These are phyloP conservation scores for Eimeria sp. DNA, from an alignment of 169 alveolate species.

Conservation along the genomic window DNA sequence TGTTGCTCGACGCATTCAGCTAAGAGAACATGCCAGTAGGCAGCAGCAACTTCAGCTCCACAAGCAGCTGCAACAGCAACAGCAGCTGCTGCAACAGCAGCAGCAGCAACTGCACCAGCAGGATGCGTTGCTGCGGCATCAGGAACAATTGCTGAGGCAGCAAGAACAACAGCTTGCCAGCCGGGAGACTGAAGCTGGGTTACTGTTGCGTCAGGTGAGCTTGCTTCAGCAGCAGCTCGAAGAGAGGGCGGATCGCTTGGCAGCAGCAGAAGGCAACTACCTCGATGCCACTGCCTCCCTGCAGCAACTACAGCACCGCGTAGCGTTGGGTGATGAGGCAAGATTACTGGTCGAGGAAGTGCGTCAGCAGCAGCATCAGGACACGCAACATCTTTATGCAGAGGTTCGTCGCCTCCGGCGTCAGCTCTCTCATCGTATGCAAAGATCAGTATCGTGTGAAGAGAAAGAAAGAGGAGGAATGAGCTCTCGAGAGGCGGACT, in stretches of 20 bases:
- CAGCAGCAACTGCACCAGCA: constrained; percentile 79
- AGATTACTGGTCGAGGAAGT: constrained; percentile 58
- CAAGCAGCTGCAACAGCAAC: constrained; percentile 75
- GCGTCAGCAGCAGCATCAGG: constrained; percentile 74
- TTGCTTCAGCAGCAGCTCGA: constrained; percentile 74
- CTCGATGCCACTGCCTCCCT: constrained; percentile 50
- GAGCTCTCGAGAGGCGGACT: not conserved
- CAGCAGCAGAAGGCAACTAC: constrained; percentile 74
- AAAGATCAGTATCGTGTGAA: not conserved
- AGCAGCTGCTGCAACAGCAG: constrained; percentile 78
- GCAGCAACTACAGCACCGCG: constrained; percentile 71
- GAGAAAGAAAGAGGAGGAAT: constrained; percentile 9
- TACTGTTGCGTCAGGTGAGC: constrained; percentile 68
- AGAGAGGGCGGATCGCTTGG: constrained; percentile 66
- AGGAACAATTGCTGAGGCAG: constrained; percentile 69
- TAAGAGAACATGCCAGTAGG: constrained; percentile 59
- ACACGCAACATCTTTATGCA: constrained; percentile 71
- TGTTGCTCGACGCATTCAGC: constrained; percentile 77
- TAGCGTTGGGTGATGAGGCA: constrained; percentile 73
- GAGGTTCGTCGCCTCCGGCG: constrained; percentile 75
- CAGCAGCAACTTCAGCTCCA: constrained; percentile 75
- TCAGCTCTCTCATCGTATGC: constrained; percentile 47
- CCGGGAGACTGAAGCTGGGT: constrained; percentile 60
- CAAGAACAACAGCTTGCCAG: constrained; percentile 74
- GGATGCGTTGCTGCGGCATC: constrained; percentile 66